Conservation (phyloP, 768 basidiomycete species). For the Amanita brunnescens region DNA sequence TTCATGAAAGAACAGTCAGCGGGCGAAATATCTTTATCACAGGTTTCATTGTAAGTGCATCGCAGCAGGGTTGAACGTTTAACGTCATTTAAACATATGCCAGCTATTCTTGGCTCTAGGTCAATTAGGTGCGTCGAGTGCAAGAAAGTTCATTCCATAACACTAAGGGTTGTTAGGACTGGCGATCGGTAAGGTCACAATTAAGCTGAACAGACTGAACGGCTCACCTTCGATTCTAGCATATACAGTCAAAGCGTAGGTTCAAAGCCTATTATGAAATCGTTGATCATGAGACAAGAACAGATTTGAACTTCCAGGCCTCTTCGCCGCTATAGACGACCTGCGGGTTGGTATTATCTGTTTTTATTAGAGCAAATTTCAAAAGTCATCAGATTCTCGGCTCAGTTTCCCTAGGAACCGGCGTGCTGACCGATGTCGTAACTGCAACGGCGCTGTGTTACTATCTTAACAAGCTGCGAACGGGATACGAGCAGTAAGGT, state of each 20-base stretch:
- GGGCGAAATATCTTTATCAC: conserved; percentile 45
- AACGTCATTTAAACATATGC: conserved; percentile 2
- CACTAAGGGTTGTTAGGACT: conserved; percentile 17
- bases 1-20: conserved; percentile 36
- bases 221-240: conserved; percentile 16
- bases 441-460: conserved; percentile 49
- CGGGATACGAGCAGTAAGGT: conserved; percentile 39
- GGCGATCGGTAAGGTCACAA: conserved; percentile 27
- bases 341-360: conserved; percentile 32
- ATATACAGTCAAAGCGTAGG: conserved; percentile 42
- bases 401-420: conserved; percentile 40
- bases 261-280: background rate
- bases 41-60: conserved; percentile 39
- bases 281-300: background rate
- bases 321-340: conserved; percentile 29
- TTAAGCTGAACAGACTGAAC: background rate
- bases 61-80: background rate
- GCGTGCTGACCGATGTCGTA: conserved; percentile 50
- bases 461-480: conserved; percentile 50
- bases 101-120: conserved; percentile 40
- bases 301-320: conserved; percentile 33
- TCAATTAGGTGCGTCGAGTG: conserved; percentile 34
- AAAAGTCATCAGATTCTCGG: conserved; percentile 33
- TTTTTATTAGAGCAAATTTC: background rate
- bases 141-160: background rate